Percentiles rank a stretch among this genome's conserved stretches.
phyloP scores from a whole-genome alignment of 768 basidiomycete genomes.

The Tricholoma saponaceum region DNA sequence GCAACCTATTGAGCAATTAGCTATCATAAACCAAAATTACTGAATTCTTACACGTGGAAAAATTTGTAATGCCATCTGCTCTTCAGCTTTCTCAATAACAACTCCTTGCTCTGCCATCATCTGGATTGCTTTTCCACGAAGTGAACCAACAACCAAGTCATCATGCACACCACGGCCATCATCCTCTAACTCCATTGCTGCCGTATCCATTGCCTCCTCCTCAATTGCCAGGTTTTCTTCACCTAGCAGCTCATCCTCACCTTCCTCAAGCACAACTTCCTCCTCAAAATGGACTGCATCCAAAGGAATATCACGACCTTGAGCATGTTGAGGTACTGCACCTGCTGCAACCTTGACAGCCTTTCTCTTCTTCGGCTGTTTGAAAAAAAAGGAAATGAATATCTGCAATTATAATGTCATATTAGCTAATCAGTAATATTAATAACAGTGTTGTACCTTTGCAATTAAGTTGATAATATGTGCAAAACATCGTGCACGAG shows the following conservation, averaged over 20 bases:
- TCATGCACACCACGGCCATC: not conserved
- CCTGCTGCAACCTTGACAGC: too few relatives aligned
- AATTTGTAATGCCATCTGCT: conserved; percentile 11
- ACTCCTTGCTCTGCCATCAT: not conserved
- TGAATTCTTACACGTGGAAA: conserved; percentile 14
- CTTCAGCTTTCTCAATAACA: conserved; percentile 3
- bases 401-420: not conserved
- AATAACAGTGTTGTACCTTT: conserved; percentile 18
- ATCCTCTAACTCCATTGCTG: not conserved
- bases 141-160: not conserved
- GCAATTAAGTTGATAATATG: too few relatives aligned
- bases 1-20: conserved; percentile 16
- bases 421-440: not conserved
- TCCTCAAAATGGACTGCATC: too few relatives aligned
- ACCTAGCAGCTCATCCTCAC: not conserved
- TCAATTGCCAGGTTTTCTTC: not conserved
- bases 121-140: not conserved
- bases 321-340: too few relatives aligned
- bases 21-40: not conserved
- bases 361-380: too few relatives aligned
- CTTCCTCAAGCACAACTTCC: not conserved
- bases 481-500: conserved; percentile 20
- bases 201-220: not conserved
- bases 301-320: too few relatives aligned
- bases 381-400: too few relatives aligned